phyloP scores from a whole-genome alignment of 441 rosid genomes.

The Croton setiger region DNA sequence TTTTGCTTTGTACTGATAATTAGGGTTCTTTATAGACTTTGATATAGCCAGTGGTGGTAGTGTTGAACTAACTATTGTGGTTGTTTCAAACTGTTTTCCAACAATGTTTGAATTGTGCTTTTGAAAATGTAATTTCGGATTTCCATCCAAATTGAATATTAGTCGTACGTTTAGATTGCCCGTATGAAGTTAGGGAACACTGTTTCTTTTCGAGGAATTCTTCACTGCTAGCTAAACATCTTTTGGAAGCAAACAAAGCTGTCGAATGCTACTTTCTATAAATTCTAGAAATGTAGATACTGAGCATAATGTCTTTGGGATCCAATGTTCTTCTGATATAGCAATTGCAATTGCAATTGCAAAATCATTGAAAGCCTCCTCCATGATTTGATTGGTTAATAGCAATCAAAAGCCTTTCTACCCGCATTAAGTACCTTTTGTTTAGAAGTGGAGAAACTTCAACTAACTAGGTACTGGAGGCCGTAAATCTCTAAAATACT shows the following conservation, averaged over 20 bases:
- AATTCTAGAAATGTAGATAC: not conserved
- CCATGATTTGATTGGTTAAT: not conserved
- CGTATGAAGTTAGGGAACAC: not conserved
- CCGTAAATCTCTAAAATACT: not conserved
- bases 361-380: not conserved
- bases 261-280: not conserved
- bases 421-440: not conserved
- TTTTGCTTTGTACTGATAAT: no score
- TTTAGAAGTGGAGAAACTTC: not conserved
- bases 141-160: not conserved
- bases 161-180: not conserved
- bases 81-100: not conserved
- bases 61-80: not conserved
- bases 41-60: no score
- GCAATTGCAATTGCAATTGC: not conserved
- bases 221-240: not conserved
- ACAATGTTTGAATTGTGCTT: not conserved
- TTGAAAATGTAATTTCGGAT: no score
- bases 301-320: not conserved
- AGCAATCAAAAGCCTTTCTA: not conserved
- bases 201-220: not conserved
- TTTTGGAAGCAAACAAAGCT: not conserved
- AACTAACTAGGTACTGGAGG: not conserved
- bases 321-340: not conserved
- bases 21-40: no score